Evolutionary conservation across 768 basidiomycete species (phyloP).

Genomic region (Panaeolus cyanescens): DNA sequence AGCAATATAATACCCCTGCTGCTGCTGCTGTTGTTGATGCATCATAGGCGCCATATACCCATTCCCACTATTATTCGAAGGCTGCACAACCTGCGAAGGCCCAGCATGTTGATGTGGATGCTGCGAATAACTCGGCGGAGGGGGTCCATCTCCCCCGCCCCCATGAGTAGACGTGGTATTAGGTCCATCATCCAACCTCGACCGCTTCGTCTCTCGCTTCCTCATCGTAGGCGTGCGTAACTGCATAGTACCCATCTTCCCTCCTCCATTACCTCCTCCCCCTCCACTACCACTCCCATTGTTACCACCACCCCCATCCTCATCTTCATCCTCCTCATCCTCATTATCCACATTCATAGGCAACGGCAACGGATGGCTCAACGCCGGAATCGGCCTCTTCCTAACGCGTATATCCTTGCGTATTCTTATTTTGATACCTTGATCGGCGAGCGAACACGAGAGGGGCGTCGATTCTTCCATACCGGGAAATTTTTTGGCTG

Average conservation of each 20-base stretch:
- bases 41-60: conserved; percentile 23
- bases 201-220: conserved; percentile 37
- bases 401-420: conserved; percentile 88
- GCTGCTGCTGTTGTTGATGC: conserved; percentile 19
- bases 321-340: conserved; percentile 25
- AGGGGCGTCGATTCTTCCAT: conserved; percentile 94
- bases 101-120: conserved; percentile 5
- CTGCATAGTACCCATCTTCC: neutral
- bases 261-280: neutral
- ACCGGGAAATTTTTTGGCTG: conserved; percentile 95
- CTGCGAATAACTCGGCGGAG: conserved; percentile 12
- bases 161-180: conserved; percentile 20
- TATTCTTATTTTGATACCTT: conserved; percentile 94
- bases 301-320: conserved; percentile 5
- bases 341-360: conserved; percentile 18
- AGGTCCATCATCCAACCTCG: conserved; percentile 34
- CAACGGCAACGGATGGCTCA: conserved; percentile 31
- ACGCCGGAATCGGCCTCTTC: conserved; percentile 57
- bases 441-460: conserved; percentile 90
- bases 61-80: conserved; percentile 9
- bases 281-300: conserved; percentile 3
- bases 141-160: neutral
- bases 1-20: conserved; percentile 9
- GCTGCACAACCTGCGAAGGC: conserved; percentile 5
- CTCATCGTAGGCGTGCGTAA: conserved; percentile 9